phyloP scores from a whole-genome alignment of 345 rosid genomes.

The Schrenkiella parvula region DNA sequence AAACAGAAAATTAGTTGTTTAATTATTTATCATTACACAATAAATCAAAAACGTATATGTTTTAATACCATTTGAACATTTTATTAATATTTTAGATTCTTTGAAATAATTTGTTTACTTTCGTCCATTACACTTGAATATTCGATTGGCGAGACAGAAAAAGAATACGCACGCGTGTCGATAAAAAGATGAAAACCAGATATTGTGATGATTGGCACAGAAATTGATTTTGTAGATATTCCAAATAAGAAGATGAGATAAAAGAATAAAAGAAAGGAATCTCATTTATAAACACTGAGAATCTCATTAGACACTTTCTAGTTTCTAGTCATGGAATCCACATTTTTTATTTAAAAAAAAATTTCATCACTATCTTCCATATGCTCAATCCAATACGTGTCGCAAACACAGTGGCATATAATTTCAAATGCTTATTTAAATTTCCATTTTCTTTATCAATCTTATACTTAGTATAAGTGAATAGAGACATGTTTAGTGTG shows the following conservation, averaged over 20 bases:
- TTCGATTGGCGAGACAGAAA: slow-evolving; percentile 13
- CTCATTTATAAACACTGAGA: slow-evolving; percentile 18
- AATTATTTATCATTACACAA: background rate
- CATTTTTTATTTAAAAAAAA: too few species aligned
- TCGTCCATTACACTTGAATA: slow-evolving; percentile 3
- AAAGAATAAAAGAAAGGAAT: slow-evolving; percentile 8
- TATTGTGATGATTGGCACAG: slow-evolving; percentile 13
- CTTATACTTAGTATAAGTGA: background rate
- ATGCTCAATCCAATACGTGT: slow-evolving; percentile 24
- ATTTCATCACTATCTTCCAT: background rate
- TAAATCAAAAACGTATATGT: background rate
- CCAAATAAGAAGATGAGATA: slow-evolving; percentile 1
- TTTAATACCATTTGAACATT: background rate
- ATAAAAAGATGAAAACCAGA: background rate
- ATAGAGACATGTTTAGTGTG: background rate
- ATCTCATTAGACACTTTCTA: slow-evolving; percentile 20
- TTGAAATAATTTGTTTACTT: background rate
- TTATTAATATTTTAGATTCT: background rate
- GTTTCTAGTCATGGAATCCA: slow-evolving; percentile 26
- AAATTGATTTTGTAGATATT: slow-evolving; percentile 9
- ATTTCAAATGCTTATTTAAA: background rate
- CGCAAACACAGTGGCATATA: background rate
- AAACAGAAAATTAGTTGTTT: background rate
- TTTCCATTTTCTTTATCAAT: background rate
- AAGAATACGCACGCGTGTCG: slow-evolving; percentile 23